phyloP scores from a whole-genome alignment of 106 monocot genomes.

The Acorus gramineus region DNA sequence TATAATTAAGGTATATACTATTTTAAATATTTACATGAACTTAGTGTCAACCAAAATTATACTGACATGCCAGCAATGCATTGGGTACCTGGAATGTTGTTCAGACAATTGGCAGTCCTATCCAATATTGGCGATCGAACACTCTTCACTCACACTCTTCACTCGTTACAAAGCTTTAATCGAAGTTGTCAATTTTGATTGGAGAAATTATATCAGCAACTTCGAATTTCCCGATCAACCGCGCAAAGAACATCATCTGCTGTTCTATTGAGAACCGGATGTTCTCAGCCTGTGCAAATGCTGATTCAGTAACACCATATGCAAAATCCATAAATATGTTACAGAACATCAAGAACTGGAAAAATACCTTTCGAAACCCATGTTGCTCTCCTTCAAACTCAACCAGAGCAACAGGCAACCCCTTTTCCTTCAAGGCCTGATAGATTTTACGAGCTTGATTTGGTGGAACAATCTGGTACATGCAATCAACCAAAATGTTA shows the following conservation, averaged over 20 bases:
- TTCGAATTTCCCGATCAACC: constrained; percentile 68
- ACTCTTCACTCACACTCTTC: too few species aligned
- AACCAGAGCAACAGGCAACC: constrained; percentile 77
- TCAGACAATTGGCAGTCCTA: too few species aligned
- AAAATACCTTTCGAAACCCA: constrained; percentile 78
- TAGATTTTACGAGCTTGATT: constrained; percentile 77
- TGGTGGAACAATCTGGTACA: constrained; percentile 64
- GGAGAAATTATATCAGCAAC: constrained; percentile 65
- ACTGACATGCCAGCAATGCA: too few species aligned
- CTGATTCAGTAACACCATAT: not conserved
- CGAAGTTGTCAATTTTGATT: constrained; percentile 72
- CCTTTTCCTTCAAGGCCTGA: constrained; percentile 65
- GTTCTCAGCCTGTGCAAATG: constrained; percentile 57
- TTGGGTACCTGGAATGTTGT: too few species aligned
- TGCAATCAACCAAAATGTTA: too few species aligned
- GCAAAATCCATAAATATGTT: not conserved
- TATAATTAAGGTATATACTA: too few species aligned
- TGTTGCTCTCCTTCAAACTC: constrained; percentile 96
- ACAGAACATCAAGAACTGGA: not conserved
- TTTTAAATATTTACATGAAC: too few species aligned
- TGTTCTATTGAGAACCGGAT: constrained; percentile 82
- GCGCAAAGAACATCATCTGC: constrained; percentile 83
- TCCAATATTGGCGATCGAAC: too few species aligned
- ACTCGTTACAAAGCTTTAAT: constrained; percentile 14
- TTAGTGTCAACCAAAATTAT: too few species aligned